phyloP scores from a whole-genome alignment of 495 filamentous ascomycete genomes.

The Oidiodendron maius region DNA sequence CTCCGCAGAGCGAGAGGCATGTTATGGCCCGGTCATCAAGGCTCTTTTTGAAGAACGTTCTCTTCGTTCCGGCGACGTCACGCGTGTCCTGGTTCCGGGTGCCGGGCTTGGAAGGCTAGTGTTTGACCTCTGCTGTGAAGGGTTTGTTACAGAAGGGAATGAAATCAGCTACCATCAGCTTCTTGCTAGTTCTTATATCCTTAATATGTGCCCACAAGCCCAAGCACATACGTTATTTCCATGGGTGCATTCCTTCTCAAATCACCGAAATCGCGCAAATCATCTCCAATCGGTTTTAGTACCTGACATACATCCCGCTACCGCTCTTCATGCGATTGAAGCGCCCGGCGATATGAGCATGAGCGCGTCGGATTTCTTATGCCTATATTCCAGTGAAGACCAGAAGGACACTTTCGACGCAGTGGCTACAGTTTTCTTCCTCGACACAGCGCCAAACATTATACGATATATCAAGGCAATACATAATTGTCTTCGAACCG shows the following conservation, averaged over 20 bases:
- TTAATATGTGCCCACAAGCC: constrained; percentile 54
- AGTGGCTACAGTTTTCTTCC: constrained; percentile 87
- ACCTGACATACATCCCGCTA: constrained; percentile 71
- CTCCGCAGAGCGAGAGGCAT: constrained; percentile 60
- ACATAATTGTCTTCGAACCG: constrained; percentile 64
- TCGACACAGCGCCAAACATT: constrained; percentile 92
- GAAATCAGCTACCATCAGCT: constrained; percentile 95
- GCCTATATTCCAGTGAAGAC: constrained; percentile 57
- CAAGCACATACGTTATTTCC: constrained; percentile 65
- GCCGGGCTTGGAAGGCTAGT: constrained; percentile 84
- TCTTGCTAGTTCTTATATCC: constrained; percentile 76
- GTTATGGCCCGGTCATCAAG: constrained; percentile 64
- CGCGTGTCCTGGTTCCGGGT: constrained; percentile 79
- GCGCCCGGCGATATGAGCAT: constrained; percentile 69
- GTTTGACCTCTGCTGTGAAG: constrained; percentile 73
- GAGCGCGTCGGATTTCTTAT: constrained; percentile 78
- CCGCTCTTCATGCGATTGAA: constrained; percentile 15
- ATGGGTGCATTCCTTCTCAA: constrained; percentile 76
- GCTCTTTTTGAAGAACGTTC: constrained; percentile 14
- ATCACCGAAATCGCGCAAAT: constrained; percentile 61
- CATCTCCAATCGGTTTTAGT: constrained; percentile 66
- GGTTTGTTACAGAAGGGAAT: constrained; percentile 79
- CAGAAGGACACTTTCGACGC: constrained; percentile 65
- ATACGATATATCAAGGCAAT: constrained; percentile 84
- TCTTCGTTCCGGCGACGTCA: constrained; percentile 22